phyloP scores from a whole-genome alignment of 352 stramenopile genomes.

The Globisporangium solare region DNA sequence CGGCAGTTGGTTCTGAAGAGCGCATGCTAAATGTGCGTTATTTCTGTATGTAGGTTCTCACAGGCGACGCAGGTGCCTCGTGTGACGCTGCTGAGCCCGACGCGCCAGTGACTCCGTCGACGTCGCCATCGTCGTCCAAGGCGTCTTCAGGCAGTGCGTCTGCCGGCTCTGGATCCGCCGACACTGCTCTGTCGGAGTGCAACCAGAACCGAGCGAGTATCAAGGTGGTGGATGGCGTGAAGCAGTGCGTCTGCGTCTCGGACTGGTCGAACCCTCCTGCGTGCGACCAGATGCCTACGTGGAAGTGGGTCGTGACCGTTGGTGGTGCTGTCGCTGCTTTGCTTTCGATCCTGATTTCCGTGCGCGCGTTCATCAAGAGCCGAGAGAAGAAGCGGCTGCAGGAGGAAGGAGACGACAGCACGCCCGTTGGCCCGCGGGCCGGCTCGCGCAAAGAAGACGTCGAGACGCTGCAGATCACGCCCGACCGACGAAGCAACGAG shows the following conservation, averaged over 20 bases:
- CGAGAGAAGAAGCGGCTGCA: slow-evolving; percentile 25
- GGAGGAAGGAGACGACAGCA: slow-evolving; percentile 3
- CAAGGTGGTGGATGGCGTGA: slow-evolving; percentile 32
- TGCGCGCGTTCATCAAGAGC: slow-evolving; percentile 42
- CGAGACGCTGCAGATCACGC: slow-evolving; percentile 19
- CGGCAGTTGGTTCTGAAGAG: not conserved
- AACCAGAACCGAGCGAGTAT: slow-evolving; percentile 51
- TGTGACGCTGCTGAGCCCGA: slow-evolving; percentile 10
- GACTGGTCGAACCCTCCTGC: slow-evolving; percentile 54
- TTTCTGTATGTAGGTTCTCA: slow-evolving; percentile 5
- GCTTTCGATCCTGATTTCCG: slow-evolving; percentile 53
- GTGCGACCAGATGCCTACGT: slow-evolving; percentile 49
- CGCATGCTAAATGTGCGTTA: no score
- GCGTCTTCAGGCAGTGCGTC: not conserved
- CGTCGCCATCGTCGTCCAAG: slow-evolving; percentile 8
- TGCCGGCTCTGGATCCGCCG: slow-evolving; percentile 7
- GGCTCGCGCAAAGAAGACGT: slow-evolving; percentile 19
- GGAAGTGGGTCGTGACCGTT: slow-evolving; percentile 63
- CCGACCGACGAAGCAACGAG: slow-evolving; percentile 14
- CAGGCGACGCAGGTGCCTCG: slow-evolving; percentile 8
- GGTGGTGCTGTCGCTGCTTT: slow-evolving; percentile 52
- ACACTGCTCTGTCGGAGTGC: slow-evolving; percentile 30
- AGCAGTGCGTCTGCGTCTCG: slow-evolving; percentile 52
- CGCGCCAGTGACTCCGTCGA: slow-evolving; percentile 5
- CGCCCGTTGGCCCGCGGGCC: slow-evolving; percentile 1